Conservation (phyloP, 2,329 filamentous ascomycete genomes). For the Monilinia laxa region DNA sequence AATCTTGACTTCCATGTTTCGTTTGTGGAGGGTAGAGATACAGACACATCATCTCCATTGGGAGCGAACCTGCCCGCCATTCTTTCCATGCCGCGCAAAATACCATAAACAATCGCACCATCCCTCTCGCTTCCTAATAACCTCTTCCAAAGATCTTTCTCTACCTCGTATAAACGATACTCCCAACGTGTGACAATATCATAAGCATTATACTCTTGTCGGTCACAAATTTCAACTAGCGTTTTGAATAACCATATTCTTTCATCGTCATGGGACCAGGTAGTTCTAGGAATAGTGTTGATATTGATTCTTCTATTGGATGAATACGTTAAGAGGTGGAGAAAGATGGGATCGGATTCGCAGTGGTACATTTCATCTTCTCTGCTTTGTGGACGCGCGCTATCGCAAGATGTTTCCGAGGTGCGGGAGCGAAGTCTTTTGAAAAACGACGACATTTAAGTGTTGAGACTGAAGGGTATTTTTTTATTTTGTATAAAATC, state of each 20-base stretch:
- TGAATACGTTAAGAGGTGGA: not conserved
- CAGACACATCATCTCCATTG: too few species aligned
- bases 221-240: not conserved
- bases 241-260: slow-evolving; percentile 1
- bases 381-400: not conserved
- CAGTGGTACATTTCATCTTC: not conserved
- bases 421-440: not conserved
- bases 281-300: not conserved
- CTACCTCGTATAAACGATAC: not conserved
- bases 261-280: not conserved
- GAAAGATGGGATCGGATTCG: slow-evolving; percentile 5
- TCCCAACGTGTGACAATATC: not conserved
- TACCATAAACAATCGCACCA: not conserved
- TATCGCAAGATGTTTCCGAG: not conserved
- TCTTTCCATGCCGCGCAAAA: not conserved
- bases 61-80: not conserved
- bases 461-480: not conserved
- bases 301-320: not conserved
- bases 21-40: too few species aligned
- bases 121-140: not conserved
- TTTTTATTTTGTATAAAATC: not conserved
- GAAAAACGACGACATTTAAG: not conserved
- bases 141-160: not conserved
- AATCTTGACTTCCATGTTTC: not conserved
- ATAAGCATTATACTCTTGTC: slow-evolving; percentile 10